A percentile compares a stretch with the other conserved stretches of the same genome.
These are phyloP conservation scores for Arabis hirsuta DNA, from an alignment of 345 rosid species.

Conservation along the genomic window DNA sequence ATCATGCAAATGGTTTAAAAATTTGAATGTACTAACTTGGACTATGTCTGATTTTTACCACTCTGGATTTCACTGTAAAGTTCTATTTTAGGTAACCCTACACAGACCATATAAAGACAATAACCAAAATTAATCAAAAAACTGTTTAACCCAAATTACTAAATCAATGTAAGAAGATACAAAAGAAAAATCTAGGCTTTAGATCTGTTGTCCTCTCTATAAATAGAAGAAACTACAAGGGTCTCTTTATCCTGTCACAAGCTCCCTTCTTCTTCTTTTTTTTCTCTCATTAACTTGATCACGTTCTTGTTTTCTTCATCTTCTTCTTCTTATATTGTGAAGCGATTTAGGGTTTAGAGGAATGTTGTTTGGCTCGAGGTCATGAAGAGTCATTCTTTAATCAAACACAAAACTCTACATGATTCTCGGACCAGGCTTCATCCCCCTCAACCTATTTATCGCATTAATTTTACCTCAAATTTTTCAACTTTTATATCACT, in stretches of 20 bases:
- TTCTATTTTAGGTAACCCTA: slow-evolving; percentile 40
- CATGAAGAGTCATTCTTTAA: slow-evolving; percentile 35
- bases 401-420: slow-evolving; percentile 33
- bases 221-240: slow-evolving; percentile 36
- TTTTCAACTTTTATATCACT: not conserved
- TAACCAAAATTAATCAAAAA: slow-evolving; percentile 36
- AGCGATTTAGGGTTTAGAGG: slow-evolving; percentile 51
- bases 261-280: slow-evolving; percentile 18
- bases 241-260: slow-evolving; percentile 15
- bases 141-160: slow-evolving; percentile 28
- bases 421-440: slow-evolving; percentile 70
- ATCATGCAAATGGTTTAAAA: slow-evolving; percentile 32
- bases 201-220: slow-evolving; percentile 39
- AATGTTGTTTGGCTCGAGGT: slow-evolving; percentile 63
- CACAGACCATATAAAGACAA: slow-evolving; percentile 30
- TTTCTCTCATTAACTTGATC: slow-evolving; percentile 2
- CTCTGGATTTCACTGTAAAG: slow-evolving; percentile 24
- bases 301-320: slow-evolving; percentile 1
- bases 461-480: not conserved
- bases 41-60: slow-evolving; percentile 45
- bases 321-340: slow-evolving; percentile 15
- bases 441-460: slow-evolving; percentile 50
- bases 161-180: slow-evolving; percentile 37
- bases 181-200: slow-evolving; percentile 37
- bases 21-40: slow-evolving; percentile 40